A percentile compares a stretch with the other conserved stretches of the same genome.
Evolutionary conservation across 2,329 filamentous ascomycete genomes (phyloP).

Genomic region (Diatrype stigma): DNA sequence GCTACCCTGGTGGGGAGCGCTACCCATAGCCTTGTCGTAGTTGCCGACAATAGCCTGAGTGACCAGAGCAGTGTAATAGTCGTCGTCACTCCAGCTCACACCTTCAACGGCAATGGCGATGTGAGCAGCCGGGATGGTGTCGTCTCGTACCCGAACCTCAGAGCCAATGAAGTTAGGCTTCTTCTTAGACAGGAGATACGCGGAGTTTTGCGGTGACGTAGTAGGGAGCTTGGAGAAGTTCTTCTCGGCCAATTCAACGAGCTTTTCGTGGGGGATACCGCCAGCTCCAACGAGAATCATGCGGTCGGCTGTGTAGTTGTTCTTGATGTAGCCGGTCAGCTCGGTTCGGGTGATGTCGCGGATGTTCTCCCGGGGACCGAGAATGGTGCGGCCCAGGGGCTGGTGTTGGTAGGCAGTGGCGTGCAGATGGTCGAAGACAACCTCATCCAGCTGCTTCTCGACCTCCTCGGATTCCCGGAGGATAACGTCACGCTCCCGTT

Average conservation of each 20-base stretch:
- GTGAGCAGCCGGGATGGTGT: slow-evolving; percentile 93
- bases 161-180: slow-evolving; percentile 96
- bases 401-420: slow-evolving; percentile 97
- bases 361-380: slow-evolving; percentile 98
- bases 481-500: slow-evolving; percentile 98
- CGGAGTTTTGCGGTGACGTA: slow-evolving; percentile 69
- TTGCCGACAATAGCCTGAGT: slow-evolving; percentile 98
- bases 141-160: slow-evolving; percentile 91
- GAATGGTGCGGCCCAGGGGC: slow-evolving; percentile 93
- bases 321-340: slow-evolving; percentile 95
- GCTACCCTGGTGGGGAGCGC: slow-evolving; percentile 94
- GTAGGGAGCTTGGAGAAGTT: slow-evolving; percentile 80
- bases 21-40: slow-evolving; percentile 99
- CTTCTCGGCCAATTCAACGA: slow-evolving; percentile 95
- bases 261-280: slow-evolving; percentile 87
- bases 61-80: slow-evolving; percentile 98
- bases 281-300: slow-evolving; percentile 98
- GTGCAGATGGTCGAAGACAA: slow-evolving; percentile 98
- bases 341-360: slow-evolving; percentile 90
- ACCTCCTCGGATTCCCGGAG: slow-evolving; percentile 98
- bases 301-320: slow-evolving; percentile 98
- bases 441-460: slow-evolving; percentile 99
- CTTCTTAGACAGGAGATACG: slow-evolving; percentile 74
- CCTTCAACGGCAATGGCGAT: slow-evolving; percentile 98
- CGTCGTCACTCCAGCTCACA: slow-evolving; percentile 98